A percentile compares a stretch with the other conserved stretches of the same genome.
Conservation (phyloP, 2,329 filamentous ascomycete species). For the Calonectria honghensis region DNA sequence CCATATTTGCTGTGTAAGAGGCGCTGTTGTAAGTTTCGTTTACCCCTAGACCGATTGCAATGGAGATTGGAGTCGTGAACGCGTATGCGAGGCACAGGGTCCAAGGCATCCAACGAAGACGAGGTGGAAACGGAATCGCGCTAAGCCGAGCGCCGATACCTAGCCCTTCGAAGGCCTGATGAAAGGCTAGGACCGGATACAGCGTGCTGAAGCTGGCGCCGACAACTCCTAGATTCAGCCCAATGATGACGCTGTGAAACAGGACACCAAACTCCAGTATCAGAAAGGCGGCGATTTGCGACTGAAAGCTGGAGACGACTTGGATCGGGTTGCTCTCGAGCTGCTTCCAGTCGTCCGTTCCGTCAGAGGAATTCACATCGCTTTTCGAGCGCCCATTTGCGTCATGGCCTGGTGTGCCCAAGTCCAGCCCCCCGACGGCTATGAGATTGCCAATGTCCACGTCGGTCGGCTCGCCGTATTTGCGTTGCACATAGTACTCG, state of each 20-base stretch:
- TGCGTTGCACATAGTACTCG: conserved; percentile 69
- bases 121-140: conserved; percentile 63
- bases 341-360: conserved; percentile 5
- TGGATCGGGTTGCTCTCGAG: conserved; percentile 8
- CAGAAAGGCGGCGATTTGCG: conserved; percentile 66
- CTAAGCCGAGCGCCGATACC: conserved; percentile 77
- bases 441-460: conserved; percentile 55
- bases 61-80: conserved; percentile 71
- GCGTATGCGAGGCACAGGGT: conserved; percentile 68
- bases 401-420: not conserved
- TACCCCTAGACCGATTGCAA: conserved; percentile 69
- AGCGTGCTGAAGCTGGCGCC: conserved; percentile 74
- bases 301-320: conserved; percentile 5
- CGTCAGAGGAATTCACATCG: not conserved
- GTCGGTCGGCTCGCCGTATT: conserved; percentile 62
- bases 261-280: conserved; percentile 77
- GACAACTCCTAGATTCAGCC: conserved; percentile 76
- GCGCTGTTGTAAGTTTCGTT: conserved; percentile 56
- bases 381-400: not conserved
- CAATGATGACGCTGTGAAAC: conserved; percentile 79
- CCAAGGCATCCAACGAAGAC: conserved; percentile 68
- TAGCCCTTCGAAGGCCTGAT: conserved; percentile 78
- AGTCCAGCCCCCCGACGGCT: not conserved
- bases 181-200: conserved; percentile 77
- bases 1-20: conserved; percentile 69